A percentile compares a stretch with the other conserved stretches of the same genome.
These are phyloP conservation scores for Litsea cubeba DNA, from an alignment of 164 flowering plant genomes.

Conservation along the genomic window DNA sequence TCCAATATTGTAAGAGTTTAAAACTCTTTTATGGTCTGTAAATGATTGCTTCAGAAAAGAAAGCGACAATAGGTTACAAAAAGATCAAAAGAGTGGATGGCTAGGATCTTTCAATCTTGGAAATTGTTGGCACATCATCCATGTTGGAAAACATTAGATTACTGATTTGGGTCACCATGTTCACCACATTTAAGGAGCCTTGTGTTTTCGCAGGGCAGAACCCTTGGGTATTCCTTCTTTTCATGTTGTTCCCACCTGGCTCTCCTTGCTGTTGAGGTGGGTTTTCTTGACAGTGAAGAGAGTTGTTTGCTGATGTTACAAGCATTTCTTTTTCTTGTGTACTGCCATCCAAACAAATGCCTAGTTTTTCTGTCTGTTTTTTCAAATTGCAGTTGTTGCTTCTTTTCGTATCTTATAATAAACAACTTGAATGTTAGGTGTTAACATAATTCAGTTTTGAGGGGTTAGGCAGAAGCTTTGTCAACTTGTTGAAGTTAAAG, in stretches of 20 bases:
- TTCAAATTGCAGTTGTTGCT: not conserved
- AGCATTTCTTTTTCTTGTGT: slow-evolving; percentile 11
- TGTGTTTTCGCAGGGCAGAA: slow-evolving; percentile 14
- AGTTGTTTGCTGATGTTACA: slow-evolving; percentile 39
- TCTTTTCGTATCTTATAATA: not conserved
- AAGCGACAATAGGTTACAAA: too few relatives aligned
- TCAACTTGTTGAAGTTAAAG: not conserved
- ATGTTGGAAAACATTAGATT: not conserved
- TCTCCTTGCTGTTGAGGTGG: slow-evolving; percentile 6
- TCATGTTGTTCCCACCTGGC: not conserved
- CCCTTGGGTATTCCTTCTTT: slow-evolving; percentile 4
- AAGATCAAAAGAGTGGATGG: not conserved
- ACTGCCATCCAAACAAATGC: not conserved
- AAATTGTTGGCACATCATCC: not conserved
- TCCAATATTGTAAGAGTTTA: not conserved
- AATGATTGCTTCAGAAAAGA: not conserved
- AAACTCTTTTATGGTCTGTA: not conserved
- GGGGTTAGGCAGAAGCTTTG: not conserved
- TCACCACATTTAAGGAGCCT: too few relatives aligned
- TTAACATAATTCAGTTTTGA: not conserved
- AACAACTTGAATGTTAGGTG: not conserved
- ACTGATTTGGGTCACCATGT: not conserved
- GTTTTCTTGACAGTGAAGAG: slow-evolving; percentile 37
- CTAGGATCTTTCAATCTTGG: not conserved
- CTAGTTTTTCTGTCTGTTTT: not conserved